phyloP scores from a whole-genome alignment of 139 green algal genomes.

The Volvox reticuliferus region DNA sequence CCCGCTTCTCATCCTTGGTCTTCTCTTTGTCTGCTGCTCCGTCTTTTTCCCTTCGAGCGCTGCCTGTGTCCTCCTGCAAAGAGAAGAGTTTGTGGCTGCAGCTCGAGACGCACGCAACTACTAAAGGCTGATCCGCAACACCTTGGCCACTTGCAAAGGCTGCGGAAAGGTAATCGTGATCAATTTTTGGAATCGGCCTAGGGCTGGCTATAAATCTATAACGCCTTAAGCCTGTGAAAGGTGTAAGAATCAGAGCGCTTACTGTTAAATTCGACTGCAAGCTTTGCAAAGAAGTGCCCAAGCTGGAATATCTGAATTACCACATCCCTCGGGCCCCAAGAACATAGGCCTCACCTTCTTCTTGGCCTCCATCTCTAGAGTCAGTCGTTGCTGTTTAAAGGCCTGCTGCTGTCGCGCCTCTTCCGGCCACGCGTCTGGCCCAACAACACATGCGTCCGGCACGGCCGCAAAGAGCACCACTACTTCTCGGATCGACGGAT shows the following conservation, averaged over 20 bases:
- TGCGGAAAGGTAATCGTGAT: too few relatives aligned
- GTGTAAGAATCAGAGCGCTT: too few relatives aligned
- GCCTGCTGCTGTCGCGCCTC: conserved; percentile 63
- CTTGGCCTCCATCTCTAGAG: conserved; percentile 45
- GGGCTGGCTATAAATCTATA: too few relatives aligned
- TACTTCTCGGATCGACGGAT: conserved; percentile 56
- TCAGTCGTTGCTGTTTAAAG: conserved; percentile 48
- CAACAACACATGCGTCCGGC: conserved; percentile 59
- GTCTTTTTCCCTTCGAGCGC: not conserved
- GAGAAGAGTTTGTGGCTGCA: not conserved
- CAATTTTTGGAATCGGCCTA: too few relatives aligned
- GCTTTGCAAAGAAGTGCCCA: too few relatives aligned
- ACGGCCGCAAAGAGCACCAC: conserved; percentile 73
- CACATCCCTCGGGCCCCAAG: too few relatives aligned
- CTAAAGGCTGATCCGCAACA: too few relatives aligned
- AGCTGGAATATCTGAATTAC: too few relatives aligned
- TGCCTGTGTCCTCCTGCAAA: conserved; percentile 32
- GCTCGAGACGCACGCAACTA: too few relatives aligned
- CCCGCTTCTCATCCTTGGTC: conserved; percentile 38
- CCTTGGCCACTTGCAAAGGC: too few relatives aligned
- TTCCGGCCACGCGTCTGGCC: conserved; percentile 58
- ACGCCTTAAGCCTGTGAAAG: too few relatives aligned
- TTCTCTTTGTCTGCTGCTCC: not conserved
- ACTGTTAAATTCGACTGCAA: too few relatives aligned
- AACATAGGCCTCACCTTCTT: conserved; percentile 39